Base-by-base conservation (phyloP, 148 eudicot genomes). In the Nyssa sinensis region DNA sequence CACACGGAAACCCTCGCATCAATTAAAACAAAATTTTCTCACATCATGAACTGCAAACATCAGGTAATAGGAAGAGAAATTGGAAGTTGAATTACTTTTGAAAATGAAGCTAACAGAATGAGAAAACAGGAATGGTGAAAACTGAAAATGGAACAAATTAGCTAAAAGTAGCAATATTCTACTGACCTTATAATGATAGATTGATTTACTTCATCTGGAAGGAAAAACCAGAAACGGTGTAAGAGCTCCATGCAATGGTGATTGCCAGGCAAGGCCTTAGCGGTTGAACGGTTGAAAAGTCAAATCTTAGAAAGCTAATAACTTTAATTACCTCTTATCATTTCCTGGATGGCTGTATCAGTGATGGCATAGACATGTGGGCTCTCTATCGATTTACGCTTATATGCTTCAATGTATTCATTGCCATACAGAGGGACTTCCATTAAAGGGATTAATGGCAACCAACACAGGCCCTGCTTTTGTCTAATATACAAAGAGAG, bases 291-390 rank as follows among this genome's bases (percentile, higher is more conserved):
- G 28, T 44, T 19, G 47, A 66, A 23, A 44, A 62, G 28, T 33
- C 47, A 60, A 27, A 34, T 49, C 19, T 5, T n/a, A 76, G 58
- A 53, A 35, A 63, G 28, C 8, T 35, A 33, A 49, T 70, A 67
- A 37, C 53, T 63, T 30, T 44, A 24, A 71, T 57, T 66, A 95
- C 98, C 99, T 90, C 96, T 78, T 75, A 86, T 91, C 98, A 93
- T 91, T 86, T 90, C 99, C 69, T 86, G 85, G 58, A 87, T 86
- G 30, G 99, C 98, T 51, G 92, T 90, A 78, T 96, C 98, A 14
- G 98, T 82, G 66, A 96, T 91, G 60, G 98, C 99, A 76, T 96
- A 96, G 14, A 96, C 99, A 89, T 96, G 99, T 41, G 99, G 99
- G 77, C 84, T 93, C 53, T 84, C 89, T 27, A 69, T 71, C 65